phyloP scores from a whole-genome alignment of 2,329 filamentous ascomycete species.

The Simplicillium aogashimaense region DNA sequence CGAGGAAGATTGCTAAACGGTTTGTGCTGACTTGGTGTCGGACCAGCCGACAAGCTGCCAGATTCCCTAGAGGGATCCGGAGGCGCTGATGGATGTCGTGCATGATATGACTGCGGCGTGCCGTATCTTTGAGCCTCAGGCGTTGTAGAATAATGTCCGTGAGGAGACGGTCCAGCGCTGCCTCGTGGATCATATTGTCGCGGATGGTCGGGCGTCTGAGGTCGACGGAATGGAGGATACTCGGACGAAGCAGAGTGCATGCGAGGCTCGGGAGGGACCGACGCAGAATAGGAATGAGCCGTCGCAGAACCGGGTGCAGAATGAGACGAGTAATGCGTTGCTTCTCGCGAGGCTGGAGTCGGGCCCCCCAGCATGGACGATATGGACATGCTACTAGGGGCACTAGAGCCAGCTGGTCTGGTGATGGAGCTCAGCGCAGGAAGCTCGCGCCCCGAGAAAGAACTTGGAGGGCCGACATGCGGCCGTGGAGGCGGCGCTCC shows the following conservation, averaged over 20 bases:
- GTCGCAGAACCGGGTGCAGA: slow-evolving; percentile 26
- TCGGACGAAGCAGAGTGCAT: slow-evolving; percentile 47
- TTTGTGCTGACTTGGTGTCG: slow-evolving; percentile 43
- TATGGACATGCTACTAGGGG: slow-evolving; percentile 48
- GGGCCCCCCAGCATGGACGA: slow-evolving; percentile 49
- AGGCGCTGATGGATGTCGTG: slow-evolving; percentile 36
- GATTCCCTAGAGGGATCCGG: slow-evolving; percentile 33
- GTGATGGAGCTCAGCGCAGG: slow-evolving; percentile 40
- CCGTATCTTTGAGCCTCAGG: slow-evolving; percentile 49
- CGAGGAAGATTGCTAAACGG: slow-evolving; percentile 35
- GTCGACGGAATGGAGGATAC: slow-evolving; percentile 53
- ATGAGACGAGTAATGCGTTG: slow-evolving; percentile 32
- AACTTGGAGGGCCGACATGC: slow-evolving; percentile 30
- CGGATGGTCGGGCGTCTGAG: slow-evolving; percentile 63
- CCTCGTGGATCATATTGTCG: slow-evolving; percentile 41
- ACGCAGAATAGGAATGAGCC: slow-evolving; percentile 33
- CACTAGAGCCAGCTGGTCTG: slow-evolving; percentile 32
- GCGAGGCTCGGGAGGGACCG: slow-evolving; percentile 45
- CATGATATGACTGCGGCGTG: slow-evolving; percentile 46
- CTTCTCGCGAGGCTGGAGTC: slow-evolving; percentile 30
- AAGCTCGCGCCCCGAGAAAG: slow-evolving; percentile 41
- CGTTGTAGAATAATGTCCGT: slow-evolving; percentile 41
- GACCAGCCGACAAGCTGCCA: slow-evolving; percentile 24
- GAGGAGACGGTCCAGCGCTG: slow-evolving; percentile 35
- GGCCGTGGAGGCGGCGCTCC: slow-evolving; percentile 35